Conservation (phyloP, 306 rosid species). For the Medicago lupulina region DNA sequence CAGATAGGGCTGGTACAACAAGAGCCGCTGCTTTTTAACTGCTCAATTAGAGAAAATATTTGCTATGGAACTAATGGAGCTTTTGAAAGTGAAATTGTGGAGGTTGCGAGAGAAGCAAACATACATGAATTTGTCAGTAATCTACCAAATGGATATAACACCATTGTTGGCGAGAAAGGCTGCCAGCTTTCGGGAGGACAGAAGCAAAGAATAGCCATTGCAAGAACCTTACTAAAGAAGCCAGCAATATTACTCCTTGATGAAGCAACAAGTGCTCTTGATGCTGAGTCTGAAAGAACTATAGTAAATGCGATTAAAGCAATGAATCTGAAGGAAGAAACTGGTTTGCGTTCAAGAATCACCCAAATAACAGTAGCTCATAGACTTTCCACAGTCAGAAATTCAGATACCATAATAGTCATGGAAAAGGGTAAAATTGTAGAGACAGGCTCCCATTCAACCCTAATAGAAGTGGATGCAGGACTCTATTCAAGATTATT, state of each 20-base stretch:
- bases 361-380: constrained; percentile 89
- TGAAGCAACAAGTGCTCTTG: constrained; percentile 96
- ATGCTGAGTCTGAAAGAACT: constrained; percentile 81
- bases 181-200: constrained; percentile 96
- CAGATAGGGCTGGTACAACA: constrained; percentile 89
- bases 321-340: constrained; percentile 49
- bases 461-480: constrained; percentile 55
- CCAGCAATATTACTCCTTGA: constrained; percentile 81
- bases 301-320: constrained; percentile 69
- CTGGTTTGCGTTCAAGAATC: constrained; percentile 53
- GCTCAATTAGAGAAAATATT: constrained; percentile 74
- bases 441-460: constrained; percentile 76
- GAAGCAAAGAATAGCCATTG: constrained; percentile 90
- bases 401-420: constrained; percentile 74
- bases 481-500: constrained; percentile 78
- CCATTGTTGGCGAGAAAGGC: constrained; percentile 82
- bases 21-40: constrained; percentile 85
- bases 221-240: constrained; percentile 78
- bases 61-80: constrained; percentile 70
- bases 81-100: constrained; percentile 75
- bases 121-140: constrained; percentile 75
- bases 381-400: constrained; percentile 75
- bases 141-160: constrained; percentile 77
- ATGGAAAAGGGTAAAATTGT: constrained; percentile 80
- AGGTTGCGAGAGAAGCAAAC: constrained; percentile 75